Percentiles rank a stretch among this genome's conserved stretches.
Conservation (phyloP, 805 yeast genomes). For the Barnettozyma vustinii region DNA sequence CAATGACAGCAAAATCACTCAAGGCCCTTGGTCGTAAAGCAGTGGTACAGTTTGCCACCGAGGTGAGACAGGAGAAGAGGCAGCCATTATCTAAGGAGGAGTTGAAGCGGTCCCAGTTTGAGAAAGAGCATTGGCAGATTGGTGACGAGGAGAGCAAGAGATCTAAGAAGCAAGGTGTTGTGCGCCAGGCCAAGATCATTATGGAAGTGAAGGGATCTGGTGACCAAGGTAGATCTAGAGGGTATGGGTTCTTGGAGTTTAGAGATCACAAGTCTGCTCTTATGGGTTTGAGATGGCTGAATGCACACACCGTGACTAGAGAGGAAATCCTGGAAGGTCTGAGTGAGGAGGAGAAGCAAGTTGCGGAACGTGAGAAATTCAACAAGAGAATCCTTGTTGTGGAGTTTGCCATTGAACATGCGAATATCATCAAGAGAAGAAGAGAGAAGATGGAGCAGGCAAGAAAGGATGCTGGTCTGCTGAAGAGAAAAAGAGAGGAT, state of each 20-base stretch:
- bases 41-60: conserved; percentile 88
- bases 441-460: conserved; percentile 54
- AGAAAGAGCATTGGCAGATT: conserved; percentile 41
- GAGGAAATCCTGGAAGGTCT: conserved; percentile 71
- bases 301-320: conserved; percentile 78
- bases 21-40: conserved; percentile 94
- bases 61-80: conserved; percentile 67
- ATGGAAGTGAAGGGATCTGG: conserved; percentile 90
- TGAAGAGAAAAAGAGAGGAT: conserved; percentile 23
- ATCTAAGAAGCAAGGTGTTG: conserved; percentile 81
- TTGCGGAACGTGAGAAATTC: conserved; percentile 47
- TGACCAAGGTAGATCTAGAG: conserved; percentile 85
- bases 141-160: conserved; percentile 47
- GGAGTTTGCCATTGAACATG: conserved; percentile 94
- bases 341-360: conserved; percentile 58
- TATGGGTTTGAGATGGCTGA: conserved; percentile 96
- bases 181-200: conserved; percentile 87
- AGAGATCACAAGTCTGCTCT: conserved; percentile 89
- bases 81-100: conserved; percentile 90
- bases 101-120: conserved; percentile 67
- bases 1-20: conserved; percentile 81
- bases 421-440: conserved; percentile 89
- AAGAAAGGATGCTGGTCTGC: conserved; percentile 26
- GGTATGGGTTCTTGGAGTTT: conserved; percentile 92
- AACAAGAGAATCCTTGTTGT: conserved; percentile 72